Evolutionary conservation across 2,329 filamentous ascomycete genomes (phyloP).

Genomic region (Alternaria sp.): DNA sequence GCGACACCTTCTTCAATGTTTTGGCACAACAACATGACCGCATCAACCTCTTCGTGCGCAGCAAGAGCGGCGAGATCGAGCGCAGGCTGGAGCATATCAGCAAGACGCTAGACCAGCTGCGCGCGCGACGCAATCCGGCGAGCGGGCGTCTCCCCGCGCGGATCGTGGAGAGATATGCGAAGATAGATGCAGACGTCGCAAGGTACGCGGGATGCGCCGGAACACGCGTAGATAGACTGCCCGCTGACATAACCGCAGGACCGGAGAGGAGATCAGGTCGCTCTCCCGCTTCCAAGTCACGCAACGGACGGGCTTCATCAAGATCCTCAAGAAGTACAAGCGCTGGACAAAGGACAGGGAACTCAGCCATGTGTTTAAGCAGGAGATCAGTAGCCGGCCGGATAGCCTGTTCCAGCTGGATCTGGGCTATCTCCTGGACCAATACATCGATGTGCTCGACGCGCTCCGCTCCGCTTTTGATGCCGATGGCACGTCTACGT

Average conservation of each 20-base stretch:
- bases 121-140: slow-evolving; percentile 21
- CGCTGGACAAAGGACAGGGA: slow-evolving; percentile 81
- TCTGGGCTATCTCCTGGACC: slow-evolving; percentile 60
- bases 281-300: slow-evolving; percentile 75
- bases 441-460: slow-evolving; percentile 57
- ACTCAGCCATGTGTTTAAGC: slow-evolving; percentile 69
- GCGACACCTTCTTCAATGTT: slow-evolving; percentile 73
- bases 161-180: slow-evolving; percentile 58
- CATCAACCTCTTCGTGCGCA: slow-evolving; percentile 77
- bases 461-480: slow-evolving; percentile 55
- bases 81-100: slow-evolving; percentile 63
- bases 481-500: slow-evolving; percentile 24
- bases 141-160: slow-evolving; percentile 48
- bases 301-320: slow-evolving; percentile 78
- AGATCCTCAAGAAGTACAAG: slow-evolving; percentile 86
- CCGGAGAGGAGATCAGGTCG: slow-evolving; percentile 73
- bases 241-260: slow-evolving; percentile 49
- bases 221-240: background rate
- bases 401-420: slow-evolving; percentile 76
- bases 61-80: slow-evolving; percentile 79
- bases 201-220: slow-evolving; percentile 39
- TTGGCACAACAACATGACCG: slow-evolving; percentile 78
- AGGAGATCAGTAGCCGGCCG: slow-evolving; percentile 68
- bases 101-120: slow-evolving; percentile 47
- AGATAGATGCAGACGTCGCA: slow-evolving; percentile 58